Evolutionary conservation across 139 green algal species (phyloP), one percentile per base, ranked within the genome.

Genomic region (Volvox reticuliferus): DNA sequence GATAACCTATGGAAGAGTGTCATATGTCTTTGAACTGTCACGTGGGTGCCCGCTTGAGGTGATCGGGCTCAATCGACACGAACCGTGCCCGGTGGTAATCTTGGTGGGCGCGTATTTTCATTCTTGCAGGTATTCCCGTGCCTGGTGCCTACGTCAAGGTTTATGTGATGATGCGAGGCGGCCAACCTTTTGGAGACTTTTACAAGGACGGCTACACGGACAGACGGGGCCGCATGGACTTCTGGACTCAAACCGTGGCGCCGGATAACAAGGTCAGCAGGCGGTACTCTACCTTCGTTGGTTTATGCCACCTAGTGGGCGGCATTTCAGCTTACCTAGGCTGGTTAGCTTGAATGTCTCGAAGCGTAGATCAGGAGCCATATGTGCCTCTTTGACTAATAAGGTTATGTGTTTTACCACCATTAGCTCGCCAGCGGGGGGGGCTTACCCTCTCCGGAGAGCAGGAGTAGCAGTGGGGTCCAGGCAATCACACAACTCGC

Each of bases 131-230:
- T 24, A 37, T 28, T 12, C 73, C 86, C 21, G 44, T 90, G 44
- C 3, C 44, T 1, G 73, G 67, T n/a, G 86, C 50, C 12, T 90
- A 90, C 30, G 71, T 90, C 73, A 90, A 90, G 50, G 86, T 65
- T 20, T 83, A 62, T 33, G 30, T 80, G 19, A 50, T 36, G 28
- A 13, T 30, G 73, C 22, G n/a, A 9, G n/a, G 5, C n/a, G 73
- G 1, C 14, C 30, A 62, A n/a, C 20, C 17, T 28, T 20, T 21
- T 50, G 85, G 21, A n/a, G 6, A 12, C 13, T 90, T 90, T 32
- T 75, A 90, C 86, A 90, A 90, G 28, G 86, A 90, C 28, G 86
- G 86, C 73, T 90, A 90, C 86, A 85, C 86, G 0, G 86, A 90
- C 73, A 24, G 82, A 9, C n/a, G 82, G 33, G 82, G 82, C 14